Percentiles rank a stretch among this genome's conserved stretches.
Evolutionary conservation across 345 rosid species (phyloP).

Genomic region (Chamaenerion angustifolium): DNA sequence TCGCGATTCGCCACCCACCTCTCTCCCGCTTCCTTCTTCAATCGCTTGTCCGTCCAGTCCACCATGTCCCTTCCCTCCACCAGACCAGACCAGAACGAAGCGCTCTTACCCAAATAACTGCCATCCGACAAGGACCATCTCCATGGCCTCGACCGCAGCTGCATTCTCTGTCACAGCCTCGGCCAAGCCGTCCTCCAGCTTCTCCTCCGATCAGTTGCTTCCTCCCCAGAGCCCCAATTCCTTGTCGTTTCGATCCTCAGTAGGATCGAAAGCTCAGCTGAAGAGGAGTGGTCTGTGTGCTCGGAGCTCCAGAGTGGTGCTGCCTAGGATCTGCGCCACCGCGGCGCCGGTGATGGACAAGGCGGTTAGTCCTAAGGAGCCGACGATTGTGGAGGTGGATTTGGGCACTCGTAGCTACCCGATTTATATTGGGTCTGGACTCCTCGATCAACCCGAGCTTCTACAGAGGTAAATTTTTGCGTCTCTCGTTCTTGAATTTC

Average conservation of each 20-base stretch:
- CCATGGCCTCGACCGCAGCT: conserved; percentile 45
- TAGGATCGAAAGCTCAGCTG: conserved; percentile 13
- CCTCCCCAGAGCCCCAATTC: conserved; percentile 17
- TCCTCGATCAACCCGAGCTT: conserved; percentile 64
- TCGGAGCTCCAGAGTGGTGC: conserved; percentile 7
- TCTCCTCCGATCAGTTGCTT: conserved; percentile 6
- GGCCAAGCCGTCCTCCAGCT: conserved; percentile 13
- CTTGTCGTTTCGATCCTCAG: conserved; percentile 15
- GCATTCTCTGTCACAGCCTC: conserved; percentile 36
- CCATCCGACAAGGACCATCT: background rate
- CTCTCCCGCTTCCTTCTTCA: conserved; percentile 4
- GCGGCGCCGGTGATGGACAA: conserved; percentile 54
- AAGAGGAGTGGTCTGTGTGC: conserved; percentile 13
- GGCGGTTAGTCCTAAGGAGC: conserved; percentile 25
- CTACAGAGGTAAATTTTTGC: conserved; percentile 47
- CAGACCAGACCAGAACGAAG: background rate
- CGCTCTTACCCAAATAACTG: too few species aligned
- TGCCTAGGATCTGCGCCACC: conserved; percentile 26
- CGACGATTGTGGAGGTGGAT: conserved; percentile 74
- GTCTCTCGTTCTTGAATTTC: too few species aligned
- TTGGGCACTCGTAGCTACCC: conserved; percentile 91
- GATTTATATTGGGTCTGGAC: conserved; percentile 81
- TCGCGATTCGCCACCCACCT: conserved; percentile 5
- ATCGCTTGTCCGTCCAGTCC: background rate
- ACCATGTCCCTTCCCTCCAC: background rate